Evolutionary conservation across 352 stramenopile species (phyloP), one percentile per base, ranked within the genome.

Genomic region (Phytopythium vexans): DNA sequence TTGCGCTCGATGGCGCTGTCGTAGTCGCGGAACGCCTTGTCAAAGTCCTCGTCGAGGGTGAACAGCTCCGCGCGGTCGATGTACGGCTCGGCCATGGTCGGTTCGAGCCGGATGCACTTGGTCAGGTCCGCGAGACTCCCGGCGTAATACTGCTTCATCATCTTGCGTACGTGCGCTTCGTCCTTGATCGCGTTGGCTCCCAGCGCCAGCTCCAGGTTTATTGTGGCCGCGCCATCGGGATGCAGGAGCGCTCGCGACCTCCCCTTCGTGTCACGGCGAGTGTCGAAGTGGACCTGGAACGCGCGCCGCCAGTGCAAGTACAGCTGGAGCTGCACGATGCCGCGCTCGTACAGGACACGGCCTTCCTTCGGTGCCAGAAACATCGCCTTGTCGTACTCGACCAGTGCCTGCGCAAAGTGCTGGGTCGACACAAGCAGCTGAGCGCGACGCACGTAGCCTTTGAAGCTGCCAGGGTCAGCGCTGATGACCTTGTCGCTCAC

Each of bases 401-500:
- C 39, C 56, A 87, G 66, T 1, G 82, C 79, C 6, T 62, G 58
- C 11, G 63, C 39, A n/a, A 79, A 72, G 32, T 84, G 54, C 0
- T 76, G 64, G 2, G 70, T 55, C 0, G 74, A 82, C 3, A 88
- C 71, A 33, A 87, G 57, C 54, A 92, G 52, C 55, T 92, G 82
- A 8, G 79, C 79, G 3, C 82, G 72, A 5, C 79, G 77, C 38
- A 81, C 68, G 40, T 92, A 89, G 38, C 78, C 81, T 33, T 74
- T 75, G 56, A 72, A 84, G 55, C 77, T 79, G 14, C 56, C 66
- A 0, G 82, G 82, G 46, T 90, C 82, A 4, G 71, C 52, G 37
- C 44, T 72, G 49, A 92, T 86, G 34, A 88, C 79, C 36, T 78
- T 74, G 8, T 92, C 78, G 46, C 81, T 92, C 46, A 88, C 70